A percentile compares a stretch with the other conserved stretches of the same genome.
Evolutionary conservation across 2,329 filamentous ascomycete species (phyloP).

Genomic region (Venturia carpophila): DNA sequence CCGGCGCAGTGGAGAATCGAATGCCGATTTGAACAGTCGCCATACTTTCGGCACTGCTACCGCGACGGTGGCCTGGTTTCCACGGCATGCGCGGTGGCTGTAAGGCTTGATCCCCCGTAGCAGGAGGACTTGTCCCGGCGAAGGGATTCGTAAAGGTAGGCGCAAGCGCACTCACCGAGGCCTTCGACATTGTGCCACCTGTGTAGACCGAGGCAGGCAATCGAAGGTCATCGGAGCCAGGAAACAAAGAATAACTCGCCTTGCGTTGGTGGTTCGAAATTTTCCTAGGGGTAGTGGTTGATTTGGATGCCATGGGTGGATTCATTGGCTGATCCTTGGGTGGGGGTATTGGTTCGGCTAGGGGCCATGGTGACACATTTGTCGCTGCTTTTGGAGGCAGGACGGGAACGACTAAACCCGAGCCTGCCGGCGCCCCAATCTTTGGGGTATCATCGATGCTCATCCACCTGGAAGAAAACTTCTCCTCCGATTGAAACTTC

Average conservation of each 20-base stretch:
- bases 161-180: neutral
- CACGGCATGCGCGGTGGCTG: slow-evolving; percentile 26
- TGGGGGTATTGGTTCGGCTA: slow-evolving; percentile 26
- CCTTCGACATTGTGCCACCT: slow-evolving; percentile 14
- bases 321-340: slow-evolving; percentile 11
- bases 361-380: neutral
- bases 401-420: neutral
- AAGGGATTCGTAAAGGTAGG: slow-evolving; percentile 12
- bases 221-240: slow-evolving; percentile 32
- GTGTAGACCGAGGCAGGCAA: slow-evolving; percentile 33
- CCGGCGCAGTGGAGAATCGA: slow-evolving; percentile 37
- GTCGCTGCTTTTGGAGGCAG: neutral
- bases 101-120: slow-evolving; percentile 33
- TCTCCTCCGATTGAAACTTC: slow-evolving; percentile 5
- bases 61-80: slow-evolving; percentile 44
- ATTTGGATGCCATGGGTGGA: neutral
- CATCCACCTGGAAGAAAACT: neutral
- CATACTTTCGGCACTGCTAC: slow-evolving; percentile 56
- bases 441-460: neutral
- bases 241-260: slow-evolving; percentile 32
- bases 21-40: slow-evolving; percentile 66
- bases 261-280: slow-evolving; percentile 9
- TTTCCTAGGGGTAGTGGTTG: neutral
- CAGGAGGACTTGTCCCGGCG: slow-evolving; percentile 20
- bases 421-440: neutral